phyloP scores from a whole-genome alignment of 257 asterid genomes.

The Salvia rosmarinus region DNA sequence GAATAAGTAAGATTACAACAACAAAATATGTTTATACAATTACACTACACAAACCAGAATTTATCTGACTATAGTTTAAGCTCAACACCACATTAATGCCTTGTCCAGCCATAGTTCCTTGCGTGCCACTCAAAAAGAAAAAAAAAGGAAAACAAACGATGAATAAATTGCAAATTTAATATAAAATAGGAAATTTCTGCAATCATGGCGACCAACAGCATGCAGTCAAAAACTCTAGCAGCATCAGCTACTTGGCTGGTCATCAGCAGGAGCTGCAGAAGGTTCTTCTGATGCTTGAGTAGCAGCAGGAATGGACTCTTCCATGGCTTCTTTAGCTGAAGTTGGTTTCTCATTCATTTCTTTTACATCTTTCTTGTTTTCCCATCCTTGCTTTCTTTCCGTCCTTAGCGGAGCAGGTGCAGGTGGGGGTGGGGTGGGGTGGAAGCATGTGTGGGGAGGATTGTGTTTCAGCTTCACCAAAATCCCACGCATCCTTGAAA shows the following conservation, averaged over 20 bases:
- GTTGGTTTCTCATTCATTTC: conserved; percentile 42
- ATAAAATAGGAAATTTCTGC: conserved; percentile 7
- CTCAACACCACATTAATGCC: background rate
- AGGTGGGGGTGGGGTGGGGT: conserved; percentile 89
- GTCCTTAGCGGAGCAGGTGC: conserved; percentile 78
- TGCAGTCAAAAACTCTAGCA: background rate
- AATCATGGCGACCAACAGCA: background rate
- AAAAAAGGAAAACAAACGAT: conserved; percentile 15
- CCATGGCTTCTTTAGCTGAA: conserved; percentile 38
- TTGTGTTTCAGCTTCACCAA: conserved; percentile 87
- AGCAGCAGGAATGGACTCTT: conserved; percentile 42
- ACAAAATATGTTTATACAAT: conserved; percentile 33
- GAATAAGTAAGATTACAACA: conserved; percentile 25
- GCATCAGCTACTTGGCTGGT: conserved; percentile 47
- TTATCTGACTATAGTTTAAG: conserved; percentile 14
- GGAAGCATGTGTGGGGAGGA: conserved; percentile 94
- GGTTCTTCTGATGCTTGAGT: conserved; percentile 45
- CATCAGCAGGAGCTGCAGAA: conserved; percentile 40
- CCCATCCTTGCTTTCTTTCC: conserved; percentile 59
- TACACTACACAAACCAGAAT: conserved; percentile 39
- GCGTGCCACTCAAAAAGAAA: background rate
- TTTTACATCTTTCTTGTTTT: conserved; percentile 40
- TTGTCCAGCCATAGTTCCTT: conserved; percentile 24
- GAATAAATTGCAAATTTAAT: background rate
- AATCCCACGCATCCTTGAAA: conserved; percentile 88